Evolutionary conservation across 225 moss, liverwort and hornwort genomes (phyloP).

Genomic region (Pseudoscleropodium purum): DNA sequence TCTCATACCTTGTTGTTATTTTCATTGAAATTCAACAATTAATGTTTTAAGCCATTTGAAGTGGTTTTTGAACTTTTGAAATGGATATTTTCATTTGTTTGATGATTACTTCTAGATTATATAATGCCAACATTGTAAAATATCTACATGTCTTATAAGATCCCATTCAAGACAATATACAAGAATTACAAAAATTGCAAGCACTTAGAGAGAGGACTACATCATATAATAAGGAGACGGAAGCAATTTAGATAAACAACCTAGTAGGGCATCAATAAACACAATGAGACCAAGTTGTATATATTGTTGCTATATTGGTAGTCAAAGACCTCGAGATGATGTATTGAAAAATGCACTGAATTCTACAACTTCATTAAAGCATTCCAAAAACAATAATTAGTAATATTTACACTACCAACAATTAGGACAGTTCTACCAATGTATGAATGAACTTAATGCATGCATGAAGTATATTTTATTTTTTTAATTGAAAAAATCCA

Average conservation of each 20-base stretch:
- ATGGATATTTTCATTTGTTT: background rate
- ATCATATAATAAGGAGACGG: background rate
- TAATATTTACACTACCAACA: fast-evolving
- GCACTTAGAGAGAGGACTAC: background rate
- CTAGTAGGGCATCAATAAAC: background rate
- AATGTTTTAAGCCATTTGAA: background rate
- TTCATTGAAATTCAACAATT: background rate
- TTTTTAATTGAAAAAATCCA: background rate
- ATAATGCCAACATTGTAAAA: background rate
- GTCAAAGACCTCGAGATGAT: background rate
- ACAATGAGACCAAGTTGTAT: background rate
- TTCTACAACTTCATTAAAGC: background rate
- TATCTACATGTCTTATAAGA: background rate
- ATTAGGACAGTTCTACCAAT: too few species aligned
- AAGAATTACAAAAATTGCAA: background rate
- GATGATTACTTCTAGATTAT: background rate
- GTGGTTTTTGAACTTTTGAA: background rate
- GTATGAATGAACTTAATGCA: background rate
- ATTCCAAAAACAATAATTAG: background rate
- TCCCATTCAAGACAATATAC: background rate
- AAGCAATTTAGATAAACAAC: background rate
- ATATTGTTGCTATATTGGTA: background rate
- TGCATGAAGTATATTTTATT: background rate
- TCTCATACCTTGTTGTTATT: background rate
- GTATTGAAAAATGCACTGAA: background rate